Evolutionary conservation across 768 basidiomycete genomes (phyloP).

Genomic region (Hemileccinum rubropunctum): DNA sequence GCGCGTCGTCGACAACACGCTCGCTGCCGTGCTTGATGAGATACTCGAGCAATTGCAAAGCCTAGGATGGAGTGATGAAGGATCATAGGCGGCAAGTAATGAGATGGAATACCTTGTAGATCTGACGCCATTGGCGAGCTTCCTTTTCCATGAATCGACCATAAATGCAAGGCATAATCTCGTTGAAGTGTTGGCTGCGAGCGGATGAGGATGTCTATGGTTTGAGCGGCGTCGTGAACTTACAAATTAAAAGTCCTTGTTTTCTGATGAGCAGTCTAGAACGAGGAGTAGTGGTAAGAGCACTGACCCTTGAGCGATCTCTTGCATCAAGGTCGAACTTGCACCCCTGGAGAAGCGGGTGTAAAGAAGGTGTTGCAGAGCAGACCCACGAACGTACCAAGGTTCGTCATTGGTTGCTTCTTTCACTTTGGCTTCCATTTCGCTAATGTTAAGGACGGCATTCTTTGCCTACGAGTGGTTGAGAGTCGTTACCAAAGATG

Average conservation of each 20-base stretch:
- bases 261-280: constrained; percentile 14
- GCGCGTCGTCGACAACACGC: constrained; percentile 95
- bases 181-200: constrained; percentile 92
- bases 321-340: constrained; percentile 96
- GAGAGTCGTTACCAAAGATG: constrained; percentile 1
- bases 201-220: constrained; percentile 7
- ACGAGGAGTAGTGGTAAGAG: neutral
- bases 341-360: constrained; percentile 71
- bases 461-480: constrained; percentile 79
- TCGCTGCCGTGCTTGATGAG: constrained; percentile 96
- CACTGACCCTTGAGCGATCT: constrained; percentile 93
- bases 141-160: constrained; percentile 97
- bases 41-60: constrained; percentile 91
- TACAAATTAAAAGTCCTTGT: constrained; percentile 96
- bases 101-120: constrained; percentile 76
- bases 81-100: neutral
- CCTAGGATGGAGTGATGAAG: constrained; percentile 41
- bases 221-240: constrained; percentile 28
- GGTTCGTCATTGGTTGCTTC: constrained; percentile 98
- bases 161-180: constrained; percentile 98
- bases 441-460: constrained; percentile 91
- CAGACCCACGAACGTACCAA: constrained; percentile 60
- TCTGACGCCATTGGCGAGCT: constrained; percentile 96
- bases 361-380: neutral
- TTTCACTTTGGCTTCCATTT: constrained; percentile 95